Evolutionary conservation across 768 basidiomycete species (phyloP), one percentile per base, ranked within the genome.

Genomic region (Exidia glandulosa): DNA sequence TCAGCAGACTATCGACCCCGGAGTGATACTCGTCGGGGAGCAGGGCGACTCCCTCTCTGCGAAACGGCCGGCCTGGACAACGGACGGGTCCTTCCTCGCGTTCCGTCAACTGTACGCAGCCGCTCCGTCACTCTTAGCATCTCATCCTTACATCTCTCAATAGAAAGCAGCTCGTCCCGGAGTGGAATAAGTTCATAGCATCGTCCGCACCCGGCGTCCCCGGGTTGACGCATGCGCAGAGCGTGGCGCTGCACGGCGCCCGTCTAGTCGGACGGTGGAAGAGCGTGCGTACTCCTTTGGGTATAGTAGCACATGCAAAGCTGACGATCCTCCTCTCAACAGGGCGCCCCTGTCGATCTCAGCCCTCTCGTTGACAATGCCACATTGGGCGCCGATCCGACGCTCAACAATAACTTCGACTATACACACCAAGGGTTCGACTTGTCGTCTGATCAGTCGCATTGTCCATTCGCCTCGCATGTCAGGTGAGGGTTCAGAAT

Each of bases 191-290:
- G 4, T 81, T 78, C 71, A 66, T 80, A 55, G 66, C 66, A 16
- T 64, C 48, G 72, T 80, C 63, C 23, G 62, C 36, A 16, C 32
- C 57, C 27, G 29, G 54, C 36, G 60, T 57, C 41, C 16, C 62
- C 30, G 60, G 57, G 1, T 64, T 80, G 54, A 71, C 72, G 1
- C 61, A 60, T 7, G 64, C 73, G 54, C 69, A 79, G 60, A 79
- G 80, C 19, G 75, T 74, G 37, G 78, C 76, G 23, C 72, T 81
- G 23, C 70, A 78, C 19, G 80, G 80, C 45, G 81, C 81, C 19
- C 73, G 81, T 57, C 70, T 82, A 62, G 71, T 81, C 23, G 81
- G 81, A 14, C 71, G 81, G n/a, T 82, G 80, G 80, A 80, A 79
- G 68, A 71, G 68, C 58, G 72, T 58, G 52, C 23, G 59, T 60